Evolutionary conservation across 2,329 filamentous ascomycete genomes (phyloP), one percentile per base, ranked within the genome.

Genomic region (Aspergillus tubingensis): DNA sequence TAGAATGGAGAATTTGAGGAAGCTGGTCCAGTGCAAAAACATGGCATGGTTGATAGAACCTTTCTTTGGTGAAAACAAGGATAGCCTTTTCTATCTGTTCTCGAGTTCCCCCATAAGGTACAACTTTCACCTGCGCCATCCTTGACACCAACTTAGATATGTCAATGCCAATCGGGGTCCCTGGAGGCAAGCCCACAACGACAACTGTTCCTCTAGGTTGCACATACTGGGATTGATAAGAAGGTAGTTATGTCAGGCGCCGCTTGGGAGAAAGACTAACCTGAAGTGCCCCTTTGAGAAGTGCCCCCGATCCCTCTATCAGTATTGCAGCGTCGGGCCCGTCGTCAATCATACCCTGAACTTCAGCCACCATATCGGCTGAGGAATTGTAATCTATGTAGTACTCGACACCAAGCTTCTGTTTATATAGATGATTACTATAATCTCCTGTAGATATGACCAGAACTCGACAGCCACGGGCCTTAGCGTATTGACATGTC

Each of bases 21-120:
- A 58, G 48, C 11, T 58, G 19, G n/a, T 32, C 39, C 36, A 58
- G 41, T 5, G 30, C 17, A 1, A 47, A 6, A n/a, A 54, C 49
- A 13, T 38, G 32, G 1, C 21, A 53, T 25, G 39, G 39, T 10
- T 53, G 38, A 4, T 51, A 32, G 15, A 58, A 47, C 7, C 13
- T 53, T 10, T 53, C 17, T 7, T 32, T 17, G 5, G 36, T 13
- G 10, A 27, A 23, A 23, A 53, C n/a, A 7, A 19, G 13, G 10
- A 58, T 51, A 6, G 56, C 56, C n/a, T 58, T 25, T 25, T 58
- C 56, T 11, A 52, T 58, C n/a, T 58, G 48, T 15, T 58, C 27
- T 30, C 39, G 50, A 23, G 49, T 47, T 11, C 49, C 49, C 1
- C 50, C 56, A 3, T 39, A 53, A 43, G 52, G 38, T 23, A 48